Base-by-base conservation (phyloP, 1,284 basidiomycete species). In the Ustilago trichophora region DNA sequence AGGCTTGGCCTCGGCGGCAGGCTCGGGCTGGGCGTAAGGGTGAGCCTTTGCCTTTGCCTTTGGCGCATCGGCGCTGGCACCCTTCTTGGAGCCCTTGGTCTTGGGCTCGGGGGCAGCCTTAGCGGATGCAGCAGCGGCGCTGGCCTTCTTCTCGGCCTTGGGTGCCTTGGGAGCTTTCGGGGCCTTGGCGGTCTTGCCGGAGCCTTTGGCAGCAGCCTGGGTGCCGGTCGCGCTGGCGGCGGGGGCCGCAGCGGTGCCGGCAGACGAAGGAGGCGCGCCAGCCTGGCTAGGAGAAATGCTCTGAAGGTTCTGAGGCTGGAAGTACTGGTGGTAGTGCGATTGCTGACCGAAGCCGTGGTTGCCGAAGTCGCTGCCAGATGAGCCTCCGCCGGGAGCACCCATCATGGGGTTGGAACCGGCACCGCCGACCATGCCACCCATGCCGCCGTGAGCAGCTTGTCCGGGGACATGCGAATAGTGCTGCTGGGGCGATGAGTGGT, bases 351-450 rank as follows among this genome's bases (percentile, higher is more conserved):
- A 71, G 47, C 60, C 60, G 56, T 69, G 60, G 43, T 51, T 51
- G n/a, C 51, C 47, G 44, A 70, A 70, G 16, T 70, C 62, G 22
- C 45, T 48, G 18, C 51, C 51, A 2, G 53, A 55, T 5, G 55
- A 57, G 54, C 49, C 57, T 37, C 62, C 62, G 24, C 67, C 62
- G 22, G 67, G 67, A 6, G 67, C 67, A 32, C 67, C 67, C 62
- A 71, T 65, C 67, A 71, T 71, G 10, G 67, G 67, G 44, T 71
- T 71, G 21, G 62, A 60, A 34, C 67, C 67, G 42, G 67, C 53
- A 15, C 57, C 62, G 27, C 62, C 53, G 16, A 71, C 67, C 62
- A 71, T 66, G 31, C 67, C 67, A 13, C 67, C 62, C 56, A 70
- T 70, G 21, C 67, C 62, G 25, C 67, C 62, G 41, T 69, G 66